Evolutionary conservation across 129 eudicot genomes (phyloP).

Genomic region (Flaveria ramosissima): DNA sequence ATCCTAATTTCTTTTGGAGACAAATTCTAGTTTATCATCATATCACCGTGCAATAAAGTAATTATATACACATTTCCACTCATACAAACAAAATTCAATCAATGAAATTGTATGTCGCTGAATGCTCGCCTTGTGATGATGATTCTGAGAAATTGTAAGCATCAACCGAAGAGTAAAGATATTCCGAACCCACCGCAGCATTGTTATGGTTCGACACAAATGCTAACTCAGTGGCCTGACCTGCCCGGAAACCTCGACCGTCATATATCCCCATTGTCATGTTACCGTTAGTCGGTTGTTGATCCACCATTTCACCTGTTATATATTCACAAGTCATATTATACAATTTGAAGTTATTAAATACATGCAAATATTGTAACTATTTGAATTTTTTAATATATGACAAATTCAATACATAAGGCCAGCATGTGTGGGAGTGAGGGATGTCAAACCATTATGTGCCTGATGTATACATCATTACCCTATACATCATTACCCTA

Average conservation of each 20-base stretch:
- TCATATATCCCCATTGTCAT: conserved; percentile 17
- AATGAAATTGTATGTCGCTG: conserved; percentile 27
- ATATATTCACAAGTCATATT: not conserved
- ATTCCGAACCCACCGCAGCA: conserved; percentile 28
- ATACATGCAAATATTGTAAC: not conserved
- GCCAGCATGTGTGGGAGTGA: too few species aligned
- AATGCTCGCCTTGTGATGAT: conserved; percentile 44
- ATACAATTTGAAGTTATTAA: not conserved
- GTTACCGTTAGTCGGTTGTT: conserved; percentile 19
- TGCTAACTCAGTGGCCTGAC: conserved; percentile 21
- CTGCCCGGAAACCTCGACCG: conserved; percentile 17
- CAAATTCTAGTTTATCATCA: not conserved
- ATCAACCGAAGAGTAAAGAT: conserved; percentile 21
- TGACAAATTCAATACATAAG: too few species aligned
- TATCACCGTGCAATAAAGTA: not conserved
- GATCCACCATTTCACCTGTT: conserved; percentile 38
- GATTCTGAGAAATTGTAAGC: conserved; percentile 40
- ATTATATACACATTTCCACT: conserved; percentile 12
- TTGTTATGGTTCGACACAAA: conserved; percentile 16
- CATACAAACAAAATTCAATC: conserved; percentile 7
- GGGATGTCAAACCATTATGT: too few species aligned
- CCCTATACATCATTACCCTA: too few species aligned
- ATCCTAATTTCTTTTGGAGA: too few species aligned
- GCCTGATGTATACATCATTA: too few species aligned
- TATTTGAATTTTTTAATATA: not conserved